phyloP scores from a whole-genome alignment of 805 yeast genomes.

The Jamesozyma spencerorum region DNA sequence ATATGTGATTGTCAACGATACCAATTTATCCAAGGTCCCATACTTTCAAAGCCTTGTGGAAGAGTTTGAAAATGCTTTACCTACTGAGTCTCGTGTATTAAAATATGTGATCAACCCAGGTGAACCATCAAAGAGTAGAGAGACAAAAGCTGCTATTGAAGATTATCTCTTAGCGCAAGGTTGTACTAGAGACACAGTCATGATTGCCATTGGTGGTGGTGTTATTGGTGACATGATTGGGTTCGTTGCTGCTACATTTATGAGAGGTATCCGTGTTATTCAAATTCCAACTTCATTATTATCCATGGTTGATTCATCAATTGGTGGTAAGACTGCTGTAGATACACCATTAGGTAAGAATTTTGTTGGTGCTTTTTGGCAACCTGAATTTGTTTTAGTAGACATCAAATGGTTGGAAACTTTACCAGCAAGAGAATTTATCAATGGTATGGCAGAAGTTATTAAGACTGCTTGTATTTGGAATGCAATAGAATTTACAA shows the following conservation, averaged over 20 bases:
- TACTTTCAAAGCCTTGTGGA: constrained; percentile 42
- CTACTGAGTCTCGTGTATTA: constrained; percentile 54
- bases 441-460: constrained; percentile 97
- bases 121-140: constrained; percentile 79
- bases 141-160: constrained; percentile 86
- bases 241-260: constrained; percentile 96
- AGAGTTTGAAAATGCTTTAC: constrained; percentile 38
- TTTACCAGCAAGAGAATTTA: constrained; percentile 85
- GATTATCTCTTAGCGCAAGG: constrained; percentile 75
- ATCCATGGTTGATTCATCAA: constrained; percentile 96
- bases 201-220: constrained; percentile 95
- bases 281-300: constrained; percentile 90
- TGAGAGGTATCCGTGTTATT: constrained; percentile 92
- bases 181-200: constrained; percentile 92
- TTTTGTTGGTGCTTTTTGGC: constrained; percentile 96
- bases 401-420: constrained; percentile 83
- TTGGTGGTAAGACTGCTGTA: constrained; percentile 97
- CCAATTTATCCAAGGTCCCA: constrained; percentile 61
- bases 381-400: constrained; percentile 79
- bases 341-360: constrained; percentile 95
- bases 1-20: constrained; percentile 83
- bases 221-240: constrained; percentile 99
- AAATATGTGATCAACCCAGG: constrained; percentile 82
- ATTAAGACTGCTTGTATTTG: constrained; percentile 97
- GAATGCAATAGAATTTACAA: constrained; percentile 79